Percentiles rank a stretch among this genome's conserved stretches.
Evolutionary conservation across 2,329 filamentous ascomycete genomes (phyloP).

Genomic region (Malbranchea zuffiana): DNA sequence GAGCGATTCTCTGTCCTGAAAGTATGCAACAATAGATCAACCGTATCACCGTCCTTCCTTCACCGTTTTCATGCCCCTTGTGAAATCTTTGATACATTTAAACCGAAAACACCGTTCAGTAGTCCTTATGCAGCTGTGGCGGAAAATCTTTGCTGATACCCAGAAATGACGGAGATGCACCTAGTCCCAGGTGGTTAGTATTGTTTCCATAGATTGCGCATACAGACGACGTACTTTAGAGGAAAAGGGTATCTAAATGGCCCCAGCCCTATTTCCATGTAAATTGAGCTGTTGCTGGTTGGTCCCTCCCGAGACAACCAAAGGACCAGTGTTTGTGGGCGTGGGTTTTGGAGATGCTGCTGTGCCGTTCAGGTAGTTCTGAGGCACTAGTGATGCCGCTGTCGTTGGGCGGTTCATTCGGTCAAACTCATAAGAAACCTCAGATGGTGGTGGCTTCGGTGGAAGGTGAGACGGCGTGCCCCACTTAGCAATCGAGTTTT

Average conservation of each 20-base stretch:
- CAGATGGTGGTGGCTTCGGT: conserved; percentile 41
- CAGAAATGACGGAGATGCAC: conserved; percentile 16
- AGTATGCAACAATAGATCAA: no score
- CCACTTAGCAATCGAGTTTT: conserved; percentile 40
- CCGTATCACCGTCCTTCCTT: no score
- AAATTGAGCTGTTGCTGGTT: conserved; percentile 18
- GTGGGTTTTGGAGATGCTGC: conserved; percentile 15
- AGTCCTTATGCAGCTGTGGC: no score
- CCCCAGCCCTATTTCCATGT: conserved; percentile 6
- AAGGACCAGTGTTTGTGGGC: conserved; percentile 24
- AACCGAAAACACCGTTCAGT: no score
- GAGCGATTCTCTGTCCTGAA: no score
- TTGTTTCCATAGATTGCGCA: neutral
- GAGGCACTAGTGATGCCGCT: conserved; percentile 13
- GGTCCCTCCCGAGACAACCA: conserved; percentile 30
- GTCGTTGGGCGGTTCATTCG: conserved; percentile 24
- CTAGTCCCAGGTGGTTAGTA: conserved; percentile 3
- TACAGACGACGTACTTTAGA: conserved; percentile 3
- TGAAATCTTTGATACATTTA: no score
- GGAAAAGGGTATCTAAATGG: conserved; percentile 7
- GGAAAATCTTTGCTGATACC: conserved; percentile 10
- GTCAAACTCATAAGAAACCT: conserved; percentile 34
- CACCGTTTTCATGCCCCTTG: no score
- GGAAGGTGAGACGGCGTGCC: conserved; percentile 41
- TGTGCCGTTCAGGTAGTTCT: conserved; percentile 9